Percentiles rank a stretch among this genome's conserved stretches.
These are phyloP conservation scores for Podospora bellae-mahoneyi DNA, from an alignment of 495 filamentous ascomycete species.

Conservation along the genomic window DNA sequence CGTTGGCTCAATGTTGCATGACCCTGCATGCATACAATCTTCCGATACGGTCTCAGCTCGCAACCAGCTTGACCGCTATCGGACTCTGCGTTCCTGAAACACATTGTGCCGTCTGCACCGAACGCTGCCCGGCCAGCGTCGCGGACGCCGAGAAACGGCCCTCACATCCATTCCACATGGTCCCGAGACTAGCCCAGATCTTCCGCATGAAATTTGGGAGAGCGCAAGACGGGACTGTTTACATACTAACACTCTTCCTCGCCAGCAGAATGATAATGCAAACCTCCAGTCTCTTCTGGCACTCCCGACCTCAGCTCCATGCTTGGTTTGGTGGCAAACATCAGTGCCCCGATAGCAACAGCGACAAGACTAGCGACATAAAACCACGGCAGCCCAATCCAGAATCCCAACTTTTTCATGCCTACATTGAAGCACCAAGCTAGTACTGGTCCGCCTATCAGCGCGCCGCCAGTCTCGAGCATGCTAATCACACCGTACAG, in stretches of 20 bases:
- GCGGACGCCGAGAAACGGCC: neutral
- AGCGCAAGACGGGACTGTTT: neutral
- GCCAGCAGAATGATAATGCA: slow-evolving; percentile 13
- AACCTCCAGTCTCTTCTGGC: slow-evolving; percentile 3
- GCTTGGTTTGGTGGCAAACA: slow-evolving; percentile 38
- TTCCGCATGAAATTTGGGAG: neutral
- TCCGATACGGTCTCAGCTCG: neutral
- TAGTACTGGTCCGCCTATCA: slow-evolving; percentile 51
- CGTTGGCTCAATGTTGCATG: neutral
- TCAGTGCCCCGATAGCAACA: slow-evolving; percentile 40
- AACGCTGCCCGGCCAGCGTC: neutral
- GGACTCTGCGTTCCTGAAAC: neutral
- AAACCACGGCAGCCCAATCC: slow-evolving; percentile 55
- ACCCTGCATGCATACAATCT: neutral
- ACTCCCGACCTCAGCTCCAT: neutral
- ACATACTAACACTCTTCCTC: neutral
- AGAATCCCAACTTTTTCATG: slow-evolving; percentile 46
- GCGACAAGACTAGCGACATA: slow-evolving; percentile 45
- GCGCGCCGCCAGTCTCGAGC: slow-evolving; percentile 52
- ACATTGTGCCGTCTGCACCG: neutral
- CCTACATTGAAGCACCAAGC: slow-evolving; percentile 54
- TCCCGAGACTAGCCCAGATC: neutral
- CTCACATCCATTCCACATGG: neutral
- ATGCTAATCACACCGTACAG: slow-evolving; percentile 57
- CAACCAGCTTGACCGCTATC: neutral